A percentile compares a stretch with the other conserved stretches of the same genome.
These are phyloP conservation scores for Hibiscus tridactylites DNA, from an alignment of 345 rosid genomes.

Conservation along the genomic window DNA sequence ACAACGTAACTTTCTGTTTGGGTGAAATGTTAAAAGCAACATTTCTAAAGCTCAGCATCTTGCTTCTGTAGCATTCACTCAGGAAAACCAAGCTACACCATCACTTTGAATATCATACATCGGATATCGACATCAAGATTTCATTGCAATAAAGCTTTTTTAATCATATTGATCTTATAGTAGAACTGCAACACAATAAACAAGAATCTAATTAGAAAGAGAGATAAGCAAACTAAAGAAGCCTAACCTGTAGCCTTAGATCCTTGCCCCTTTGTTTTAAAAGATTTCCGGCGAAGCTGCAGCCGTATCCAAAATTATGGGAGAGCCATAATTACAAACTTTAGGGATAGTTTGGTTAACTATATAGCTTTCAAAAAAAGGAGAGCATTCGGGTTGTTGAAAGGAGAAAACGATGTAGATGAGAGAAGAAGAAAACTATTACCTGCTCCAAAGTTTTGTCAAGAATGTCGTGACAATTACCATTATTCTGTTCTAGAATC, in stretches of 20 bases:
- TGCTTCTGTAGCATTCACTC: neutral
- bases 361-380: neutral
- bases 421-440: constrained; percentile 8
- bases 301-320: constrained; percentile 15
- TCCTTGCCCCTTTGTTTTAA: constrained; percentile 17
- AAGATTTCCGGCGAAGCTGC: constrained; percentile 27
- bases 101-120: neutral
- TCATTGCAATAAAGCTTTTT: neutral
- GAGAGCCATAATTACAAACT: constrained; percentile 4
- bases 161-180: neutral
- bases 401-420: neutral
- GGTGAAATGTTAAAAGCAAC: neutral
- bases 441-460: constrained; percentile 41
- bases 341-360: neutral
- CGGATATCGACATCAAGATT: neutral
- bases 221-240: constrained; percentile 1
- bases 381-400: neutral
- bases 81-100: neutral
- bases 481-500: constrained; percentile 34
- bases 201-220: too few species aligned
- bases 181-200: neutral
- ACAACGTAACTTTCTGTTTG: neutral
- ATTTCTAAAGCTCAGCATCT: neutral
- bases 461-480: constrained; percentile 26
- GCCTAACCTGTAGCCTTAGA: constrained; percentile 34